phyloP scores from a whole-genome alignment of 2,329 filamentous ascomycete species.

The Fusarium sp. region DNA sequence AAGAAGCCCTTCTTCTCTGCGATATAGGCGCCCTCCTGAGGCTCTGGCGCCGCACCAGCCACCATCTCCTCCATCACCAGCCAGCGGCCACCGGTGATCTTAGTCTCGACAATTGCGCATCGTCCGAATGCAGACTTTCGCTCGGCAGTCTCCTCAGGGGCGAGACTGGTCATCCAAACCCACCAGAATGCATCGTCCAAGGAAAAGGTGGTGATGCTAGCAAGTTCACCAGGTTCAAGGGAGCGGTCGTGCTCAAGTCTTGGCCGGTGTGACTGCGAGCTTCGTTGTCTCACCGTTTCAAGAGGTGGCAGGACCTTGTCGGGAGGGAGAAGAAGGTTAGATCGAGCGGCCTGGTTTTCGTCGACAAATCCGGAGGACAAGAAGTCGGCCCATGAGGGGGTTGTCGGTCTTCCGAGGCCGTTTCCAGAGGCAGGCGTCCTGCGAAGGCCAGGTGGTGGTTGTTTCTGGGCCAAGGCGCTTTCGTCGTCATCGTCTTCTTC shows the following conservation, averaged over 20 bases:
- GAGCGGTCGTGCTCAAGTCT: constrained; percentile 75
- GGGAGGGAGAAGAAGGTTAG: constrained; percentile 84
- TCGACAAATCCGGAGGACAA: constrained; percentile 93
- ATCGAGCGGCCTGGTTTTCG: constrained; percentile 67
- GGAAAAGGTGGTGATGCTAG: constrained; percentile 87
- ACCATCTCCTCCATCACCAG: constrained; percentile 96
- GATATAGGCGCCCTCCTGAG: constrained; percentile 87
- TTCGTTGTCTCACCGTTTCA: constrained; percentile 78
- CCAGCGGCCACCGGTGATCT: constrained; percentile 85
- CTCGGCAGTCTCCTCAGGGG: constrained; percentile 85
- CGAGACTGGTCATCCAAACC: constrained; percentile 99
- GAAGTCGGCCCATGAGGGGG: constrained; percentile 98
- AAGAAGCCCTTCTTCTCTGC: constrained; percentile 97
- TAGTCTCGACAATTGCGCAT: constrained; percentile 91
- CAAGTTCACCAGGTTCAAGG: constrained; percentile 91
- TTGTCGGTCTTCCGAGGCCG: constrained; percentile 84
- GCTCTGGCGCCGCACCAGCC: constrained; percentile 89
- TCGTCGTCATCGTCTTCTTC: constrained; percentile 77
- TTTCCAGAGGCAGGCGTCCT: constrained; percentile 76
- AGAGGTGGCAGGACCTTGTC: constrained; percentile 93
- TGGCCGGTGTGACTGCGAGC: constrained; percentile 86
- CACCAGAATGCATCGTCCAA: constrained; percentile 99
- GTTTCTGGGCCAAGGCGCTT: constrained; percentile 53
- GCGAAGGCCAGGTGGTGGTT: constrained; percentile 64
- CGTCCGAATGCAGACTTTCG: constrained; percentile 95